Base-by-base conservation (phyloP, 352 stramenopile genomes). In the Bremia lactucae region DNA sequence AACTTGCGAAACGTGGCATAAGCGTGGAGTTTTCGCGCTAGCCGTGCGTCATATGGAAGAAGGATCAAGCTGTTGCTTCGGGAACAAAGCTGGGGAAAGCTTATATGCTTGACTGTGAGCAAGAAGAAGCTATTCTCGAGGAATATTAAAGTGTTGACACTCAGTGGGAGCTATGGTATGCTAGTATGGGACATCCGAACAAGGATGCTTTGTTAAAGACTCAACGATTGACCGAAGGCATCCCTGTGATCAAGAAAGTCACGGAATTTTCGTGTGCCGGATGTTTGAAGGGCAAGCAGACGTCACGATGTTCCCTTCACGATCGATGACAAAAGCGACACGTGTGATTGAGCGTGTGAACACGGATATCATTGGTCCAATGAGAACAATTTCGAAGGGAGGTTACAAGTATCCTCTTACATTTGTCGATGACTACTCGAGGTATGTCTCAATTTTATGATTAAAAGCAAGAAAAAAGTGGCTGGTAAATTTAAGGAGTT, bases 41-140 rank as follows among this genome's bases (percentile, higher is more conserved):
- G 6, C 10, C 24, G 24, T 28, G 24, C 10, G 10, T 10, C 24
- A 28, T 28, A 6, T 28, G 24, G 10, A 10, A 28, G 10, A 28
- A 28, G n/a, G n/a, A 28, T 10, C 10, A 10, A 10, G 36, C 25
- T 21, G 19, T 55, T 6, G 28, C 40, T 7, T 23, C 28, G 6
- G 40, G 31, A 0, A 55, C 43, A 23, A 46, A 38, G 23, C 2
- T 39, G 7, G 46, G 46, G 5, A 57, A 52, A 18, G 18, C 36
- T 9, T 57, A 45, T 31, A 7, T 42, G 34, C 6, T 57, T 2
- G 41, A 51, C 24, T 52, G 31, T 13, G 21, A 62, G 16, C 41
- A 43, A 15, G 45, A 55, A 29, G 24, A 29, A 29, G 26, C 6
- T 16, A 9, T 9, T 9, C 15, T 33, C 26, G 26, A 16, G 6